A percentile compares a stretch with the other conserved stretches of the same genome.
These are phyloP conservation scores for Baudoinia panamericana DNA, from an alignment of 495 filamentous ascomycete species.

Conservation along the genomic window DNA sequence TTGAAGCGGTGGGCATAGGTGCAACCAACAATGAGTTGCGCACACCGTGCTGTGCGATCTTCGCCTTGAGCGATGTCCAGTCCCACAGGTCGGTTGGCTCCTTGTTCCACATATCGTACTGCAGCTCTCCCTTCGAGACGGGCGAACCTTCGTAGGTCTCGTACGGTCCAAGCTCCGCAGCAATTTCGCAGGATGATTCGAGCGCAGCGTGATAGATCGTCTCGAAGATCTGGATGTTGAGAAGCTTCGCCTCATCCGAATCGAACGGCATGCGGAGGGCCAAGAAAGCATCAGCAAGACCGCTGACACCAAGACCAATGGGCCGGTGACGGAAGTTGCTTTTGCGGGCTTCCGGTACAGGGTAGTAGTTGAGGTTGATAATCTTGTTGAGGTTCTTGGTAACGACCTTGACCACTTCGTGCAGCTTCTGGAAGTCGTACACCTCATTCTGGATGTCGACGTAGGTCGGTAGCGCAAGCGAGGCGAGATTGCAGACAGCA, in stretches of 20 bases:
- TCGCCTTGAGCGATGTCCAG: constrained; percentile 75
- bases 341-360: constrained; percentile 78
- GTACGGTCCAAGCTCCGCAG: constrained; percentile 71
- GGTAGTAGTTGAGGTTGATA: constrained; percentile 95
- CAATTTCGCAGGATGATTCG: constrained; percentile 74
- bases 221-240: constrained; percentile 98
- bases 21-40: constrained; percentile 91
- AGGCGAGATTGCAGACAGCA: constrained; percentile 95
- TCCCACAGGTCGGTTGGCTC: constrained; percentile 92
- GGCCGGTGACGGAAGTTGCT: constrained; percentile 94
- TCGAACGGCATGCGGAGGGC: constrained; percentile 95
- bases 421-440: constrained; percentile 91
- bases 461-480: constrained; percentile 76
- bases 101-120: constrained; percentile 98
- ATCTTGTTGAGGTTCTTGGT: constrained; percentile 92
- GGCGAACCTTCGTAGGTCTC: constrained; percentile 85
- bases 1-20: constrained; percentile 94
- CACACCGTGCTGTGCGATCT: constrained; percentile 82
- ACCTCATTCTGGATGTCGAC: constrained; percentile 67
- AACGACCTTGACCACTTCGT: constrained; percentile 80
- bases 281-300: constrained; percentile 96
- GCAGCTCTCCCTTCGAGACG: constrained; percentile 86
- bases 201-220: constrained; percentile 96
- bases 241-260: constrained; percentile 76
- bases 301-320: constrained; percentile 91